Base-by-base conservation (phyloP, 768 basidiomycete genomes). In the Thelephora aurantiotincta region DNA sequence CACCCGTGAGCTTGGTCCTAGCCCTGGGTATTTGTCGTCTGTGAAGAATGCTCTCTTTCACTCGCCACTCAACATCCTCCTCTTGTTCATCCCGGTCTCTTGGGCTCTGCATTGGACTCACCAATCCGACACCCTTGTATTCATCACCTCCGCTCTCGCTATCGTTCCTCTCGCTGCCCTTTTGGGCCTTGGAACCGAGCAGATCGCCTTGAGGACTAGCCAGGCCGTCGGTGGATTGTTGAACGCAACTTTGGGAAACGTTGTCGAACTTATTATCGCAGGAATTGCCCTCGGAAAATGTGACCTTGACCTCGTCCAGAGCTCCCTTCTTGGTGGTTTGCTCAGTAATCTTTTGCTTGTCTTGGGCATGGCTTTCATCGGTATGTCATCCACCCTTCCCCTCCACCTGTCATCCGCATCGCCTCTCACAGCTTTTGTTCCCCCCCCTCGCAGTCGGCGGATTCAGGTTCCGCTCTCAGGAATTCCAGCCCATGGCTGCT, bases 191-290 rank as follows among this genome's bases (percentile, higher is more conserved):
- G 72, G 72, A 33, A 76, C 74, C 0, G 74, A 75, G 55, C 69
- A 74, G 55, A 69, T 74, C 20, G 71, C 73, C 0, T 51, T 73
- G 18, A 64, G 68, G 46, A 71, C 70, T 23, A 68, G 63, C 37
- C 68, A 71, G 50, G 71, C 71, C 34, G 60, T 75, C 13, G 73
- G 74, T 46, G 75, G 74, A 43, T 56, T 77, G 14, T 57, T 77
- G 45, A 75, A 77, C 49, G 75, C 74, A 3, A 72, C 71, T 0
- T 58, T 75, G 26, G 73, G 74, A 12, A 74, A 75, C 51, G 62
- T 72, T 16, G 68, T 74, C 42, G 73, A 75, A 55, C 62, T 77
- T 62, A 73, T 75, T 49, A 71, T 75, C 35, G 51, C 54, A 69
- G 72, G 65, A 44, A 68, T 69, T 34, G 68, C 68, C 5, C 58